A percentile compares a stretch with the other conserved stretches of the same genome.
These are phyloP conservation scores for Fraxinus latifolia DNA, from an alignment of 305 asterid genomes.

Conservation along the genomic window DNA sequence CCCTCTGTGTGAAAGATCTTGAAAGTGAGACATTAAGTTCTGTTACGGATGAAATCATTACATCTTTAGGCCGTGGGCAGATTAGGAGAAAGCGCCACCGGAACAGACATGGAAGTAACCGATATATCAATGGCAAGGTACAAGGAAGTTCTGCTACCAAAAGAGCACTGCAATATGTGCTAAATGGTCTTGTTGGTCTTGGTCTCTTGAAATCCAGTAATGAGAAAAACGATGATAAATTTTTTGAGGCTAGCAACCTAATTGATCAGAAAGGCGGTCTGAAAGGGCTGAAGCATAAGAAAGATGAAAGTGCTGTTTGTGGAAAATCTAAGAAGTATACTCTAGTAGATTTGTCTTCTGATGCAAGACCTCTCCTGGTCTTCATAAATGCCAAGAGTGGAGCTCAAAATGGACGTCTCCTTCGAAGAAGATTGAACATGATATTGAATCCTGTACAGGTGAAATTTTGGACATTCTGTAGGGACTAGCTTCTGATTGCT, in stretches of 20 bases:
- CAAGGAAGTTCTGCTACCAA: conserved; percentile 41
- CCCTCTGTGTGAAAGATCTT: conserved; percentile 61
- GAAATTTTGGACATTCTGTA: conserved; percentile 19
- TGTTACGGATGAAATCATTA: conserved; percentile 45
- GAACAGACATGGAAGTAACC: conserved; percentile 50
- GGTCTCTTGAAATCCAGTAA: conserved; percentile 38
- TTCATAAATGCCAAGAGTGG: conserved; percentile 79
- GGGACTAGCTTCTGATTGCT: neutral
- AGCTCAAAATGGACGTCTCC: conserved; percentile 68
- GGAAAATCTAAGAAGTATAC: conserved; percentile 50
- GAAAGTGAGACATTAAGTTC: conserved; percentile 49
- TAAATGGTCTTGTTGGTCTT: conserved; percentile 48
- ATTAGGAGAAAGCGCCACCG: conserved; percentile 58
- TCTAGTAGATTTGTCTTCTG: conserved; percentile 56
- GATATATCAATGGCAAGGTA: conserved; percentile 37
- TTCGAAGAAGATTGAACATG: conserved; percentile 68
- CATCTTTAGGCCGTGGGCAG: conserved; percentile 51
- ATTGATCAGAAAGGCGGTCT: conserved; percentile 37
- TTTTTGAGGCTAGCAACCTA: conserved; percentile 28
- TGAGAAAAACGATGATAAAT: conserved; percentile 34
- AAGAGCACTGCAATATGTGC: conserved; percentile 46
- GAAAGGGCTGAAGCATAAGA: conserved; percentile 37
- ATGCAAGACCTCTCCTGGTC: conserved; percentile 80
- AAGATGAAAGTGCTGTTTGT: conserved; percentile 32
- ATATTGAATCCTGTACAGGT: conserved; percentile 84